These are phyloP conservation scores for Trematosphaeria pertusa DNA, from an alignment of 2,329 filamentous ascomycete species.

Conservation along the genomic window DNA sequence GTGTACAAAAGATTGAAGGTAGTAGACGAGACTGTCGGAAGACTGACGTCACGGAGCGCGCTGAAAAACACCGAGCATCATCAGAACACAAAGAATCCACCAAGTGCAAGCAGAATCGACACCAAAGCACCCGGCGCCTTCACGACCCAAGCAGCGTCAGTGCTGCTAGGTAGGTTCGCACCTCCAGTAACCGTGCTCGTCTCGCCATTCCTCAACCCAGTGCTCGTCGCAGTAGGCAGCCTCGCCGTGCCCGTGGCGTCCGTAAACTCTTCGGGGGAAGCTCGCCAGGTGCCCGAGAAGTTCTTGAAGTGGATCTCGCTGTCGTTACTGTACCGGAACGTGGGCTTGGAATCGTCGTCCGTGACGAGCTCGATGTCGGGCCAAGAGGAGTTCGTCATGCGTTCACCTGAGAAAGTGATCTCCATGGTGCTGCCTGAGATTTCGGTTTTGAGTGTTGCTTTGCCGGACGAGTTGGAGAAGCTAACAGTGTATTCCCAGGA, in stretches of 20 bases:
- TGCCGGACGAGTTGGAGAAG: neutral
- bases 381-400: neutral
- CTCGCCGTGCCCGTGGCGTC: neutral
- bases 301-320: neutral
- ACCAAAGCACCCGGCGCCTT: neutral
- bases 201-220: too few species aligned
- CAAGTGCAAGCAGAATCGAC: neutral
- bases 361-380: neutral
- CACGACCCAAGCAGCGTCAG: neutral
- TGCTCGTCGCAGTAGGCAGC: neutral
- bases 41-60: too few species aligned
- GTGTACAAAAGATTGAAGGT: neutral
- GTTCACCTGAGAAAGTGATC: neutral
- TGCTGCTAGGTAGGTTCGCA: neutral
- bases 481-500: neutral
- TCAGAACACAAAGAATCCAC: neutral
- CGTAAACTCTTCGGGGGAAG: neutral
- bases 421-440: neutral
- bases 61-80: too few species aligned
- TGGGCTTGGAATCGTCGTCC: neutral
- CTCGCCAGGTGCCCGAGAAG: neutral
- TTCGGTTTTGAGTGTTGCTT: neutral
- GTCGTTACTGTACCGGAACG: neutral
- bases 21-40: too few species aligned
- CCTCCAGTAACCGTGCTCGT: neutral